Evolutionary conservation across 2,329 filamentous ascomycete genomes (phyloP).

Genomic region (Gaeumannomyces sp.): DNA sequence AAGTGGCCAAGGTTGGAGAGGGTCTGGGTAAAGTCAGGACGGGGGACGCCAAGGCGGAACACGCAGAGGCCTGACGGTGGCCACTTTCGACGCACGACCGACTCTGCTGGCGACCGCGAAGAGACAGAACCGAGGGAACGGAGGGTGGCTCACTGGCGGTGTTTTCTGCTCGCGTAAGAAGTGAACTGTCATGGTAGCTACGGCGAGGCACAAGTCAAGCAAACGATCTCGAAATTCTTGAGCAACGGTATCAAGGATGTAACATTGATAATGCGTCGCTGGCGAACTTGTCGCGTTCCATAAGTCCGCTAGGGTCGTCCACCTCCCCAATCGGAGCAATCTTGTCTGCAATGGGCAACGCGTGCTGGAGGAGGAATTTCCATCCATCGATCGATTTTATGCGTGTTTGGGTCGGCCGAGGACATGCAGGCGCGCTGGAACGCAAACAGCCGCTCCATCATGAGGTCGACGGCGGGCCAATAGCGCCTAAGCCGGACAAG

Average conservation of each 20-base stretch:
- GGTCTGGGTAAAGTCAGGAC: neutral
- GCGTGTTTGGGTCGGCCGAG: constrained; percentile 10
- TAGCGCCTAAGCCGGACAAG: constrained; percentile 14
- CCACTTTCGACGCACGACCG: too few relatives aligned
- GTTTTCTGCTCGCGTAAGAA: too few relatives aligned
- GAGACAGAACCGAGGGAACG: too few relatives aligned
- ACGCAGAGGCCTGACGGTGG: neutral
- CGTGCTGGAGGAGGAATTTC: constrained; percentile 15
- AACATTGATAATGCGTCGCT: neutral
- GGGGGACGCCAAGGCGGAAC: neutral
- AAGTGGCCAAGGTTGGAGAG: neutral
- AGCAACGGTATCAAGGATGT: neutral
- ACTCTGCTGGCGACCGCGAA: too few relatives aligned
- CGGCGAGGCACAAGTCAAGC: too few relatives aligned
- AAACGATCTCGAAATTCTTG: too few relatives aligned
- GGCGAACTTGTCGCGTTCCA: constrained; percentile 3
- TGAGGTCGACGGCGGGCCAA: constrained; percentile 13
- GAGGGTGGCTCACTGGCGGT: too few relatives aligned
- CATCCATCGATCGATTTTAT: constrained; percentile 15
- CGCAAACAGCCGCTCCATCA: constrained; percentile 13
- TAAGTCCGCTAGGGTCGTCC: neutral
- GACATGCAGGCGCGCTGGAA: constrained; percentile 14
- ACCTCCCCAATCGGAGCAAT: too few relatives aligned
- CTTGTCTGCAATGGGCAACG: constrained; percentile 13
- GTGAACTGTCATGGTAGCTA: too few relatives aligned